These are phyloP conservation scores for Acrasis kona DNA, from an alignment of 78 protist species.

Conservation along the genomic window DNA sequence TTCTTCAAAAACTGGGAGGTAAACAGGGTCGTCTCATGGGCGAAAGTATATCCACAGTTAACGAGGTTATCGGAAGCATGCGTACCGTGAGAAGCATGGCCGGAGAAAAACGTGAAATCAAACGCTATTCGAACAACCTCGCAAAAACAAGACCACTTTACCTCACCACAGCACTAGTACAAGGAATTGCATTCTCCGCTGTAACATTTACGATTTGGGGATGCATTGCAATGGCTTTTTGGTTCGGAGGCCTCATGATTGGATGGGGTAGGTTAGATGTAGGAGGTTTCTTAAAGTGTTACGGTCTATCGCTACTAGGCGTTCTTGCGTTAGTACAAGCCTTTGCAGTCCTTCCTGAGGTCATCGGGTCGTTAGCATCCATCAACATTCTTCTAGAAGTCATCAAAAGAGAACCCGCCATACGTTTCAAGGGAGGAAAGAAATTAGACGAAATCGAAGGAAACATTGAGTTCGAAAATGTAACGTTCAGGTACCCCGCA, in stretches of 20 bases:
- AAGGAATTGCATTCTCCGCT: neutral
- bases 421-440: neutral
- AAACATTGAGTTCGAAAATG: conserved; percentile 47
- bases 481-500: conserved; percentile 70
- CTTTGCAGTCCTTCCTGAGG: neutral
- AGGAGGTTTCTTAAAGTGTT: neutral
- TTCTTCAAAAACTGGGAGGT: conserved; percentile 2
- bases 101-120: neutral
- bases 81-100: conserved; percentile 63
- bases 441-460: conserved; percentile 21
- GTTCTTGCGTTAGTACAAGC: neutral
- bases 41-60: conserved; percentile 45
- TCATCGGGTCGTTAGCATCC: neutral
- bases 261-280: neutral
- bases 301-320: neutral
- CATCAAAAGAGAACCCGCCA: neutral
- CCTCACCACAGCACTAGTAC: neutral
- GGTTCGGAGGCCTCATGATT: neutral
- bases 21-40: conserved; percentile 54
- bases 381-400: neutral
- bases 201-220: neutral
- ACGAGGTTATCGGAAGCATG: conserved; percentile 39
- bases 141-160: neutral
- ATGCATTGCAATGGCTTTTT: too few species aligned
- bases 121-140: neutral